Evolutionary conservation across 352 stramenopile species (phyloP).

Genomic region (Phytophthora agathidicida): DNA sequence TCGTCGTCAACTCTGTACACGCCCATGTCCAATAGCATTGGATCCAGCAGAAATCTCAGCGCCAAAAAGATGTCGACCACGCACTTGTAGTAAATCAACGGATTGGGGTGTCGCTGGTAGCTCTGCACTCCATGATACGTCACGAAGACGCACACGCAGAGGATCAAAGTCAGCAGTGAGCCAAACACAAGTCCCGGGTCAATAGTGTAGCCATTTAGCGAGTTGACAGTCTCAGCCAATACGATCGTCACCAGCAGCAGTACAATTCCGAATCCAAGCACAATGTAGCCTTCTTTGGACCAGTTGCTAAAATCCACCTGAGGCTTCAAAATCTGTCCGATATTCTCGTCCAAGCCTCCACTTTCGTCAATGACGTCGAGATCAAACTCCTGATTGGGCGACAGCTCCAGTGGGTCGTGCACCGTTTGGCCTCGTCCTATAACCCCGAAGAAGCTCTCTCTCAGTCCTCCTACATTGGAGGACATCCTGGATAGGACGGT

Average conservation of each 20-base stretch:
- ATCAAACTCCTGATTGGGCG: slow-evolving; percentile 72
- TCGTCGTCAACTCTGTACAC: slow-evolving; percentile 45
- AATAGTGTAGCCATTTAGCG: slow-evolving; percentile 88
- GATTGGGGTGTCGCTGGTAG: slow-evolving; percentile 82
- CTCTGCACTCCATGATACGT: slow-evolving; percentile 81
- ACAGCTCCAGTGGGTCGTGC: slow-evolving; percentile 66
- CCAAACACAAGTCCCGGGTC: slow-evolving; percentile 78
- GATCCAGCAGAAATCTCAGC: slow-evolving; percentile 76
- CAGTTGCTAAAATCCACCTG: slow-evolving; percentile 49
- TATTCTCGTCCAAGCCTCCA: slow-evolving; percentile 62
- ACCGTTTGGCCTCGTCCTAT: slow-evolving; percentile 22
- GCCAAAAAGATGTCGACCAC: slow-evolving; percentile 75
- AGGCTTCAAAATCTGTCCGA: slow-evolving; percentile 63
- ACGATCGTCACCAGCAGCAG: slow-evolving; percentile 50
- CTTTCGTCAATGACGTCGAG: slow-evolving; percentile 80
- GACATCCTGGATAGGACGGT: slow-evolving; percentile 51
- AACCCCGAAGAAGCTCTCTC: slow-evolving; percentile 72
- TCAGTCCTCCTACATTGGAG: slow-evolving; percentile 41
- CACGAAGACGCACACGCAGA: slow-evolving; percentile 75
- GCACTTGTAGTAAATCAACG: slow-evolving; percentile 87
- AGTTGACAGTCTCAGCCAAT: slow-evolving; percentile 39
- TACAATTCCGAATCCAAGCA: slow-evolving; percentile 46
- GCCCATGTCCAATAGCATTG: slow-evolving; percentile 53
- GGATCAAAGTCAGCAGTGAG: slow-evolving; percentile 73
- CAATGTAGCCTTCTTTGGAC: slow-evolving; percentile 53